These are phyloP conservation scores for Zygotorulaspora chibaensis DNA, from an alignment of 805 yeast genomes.

Conservation along the genomic window DNA sequence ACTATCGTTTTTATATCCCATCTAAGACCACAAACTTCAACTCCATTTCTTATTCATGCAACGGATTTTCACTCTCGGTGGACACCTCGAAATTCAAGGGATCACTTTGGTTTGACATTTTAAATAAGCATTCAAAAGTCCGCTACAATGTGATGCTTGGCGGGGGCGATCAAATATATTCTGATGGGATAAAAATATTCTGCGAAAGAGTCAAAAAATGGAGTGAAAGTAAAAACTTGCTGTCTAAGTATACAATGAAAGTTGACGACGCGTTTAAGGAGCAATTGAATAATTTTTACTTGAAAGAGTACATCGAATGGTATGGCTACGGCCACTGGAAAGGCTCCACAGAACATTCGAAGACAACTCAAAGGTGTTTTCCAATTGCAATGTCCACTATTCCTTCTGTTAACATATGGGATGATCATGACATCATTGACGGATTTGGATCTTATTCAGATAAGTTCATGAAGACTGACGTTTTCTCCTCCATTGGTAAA, in stretches of 20 bases:
- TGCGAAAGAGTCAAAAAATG: slow-evolving; percentile 55
- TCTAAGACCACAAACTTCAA: slow-evolving; percentile 65
- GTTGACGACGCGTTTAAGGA: slow-evolving; percentile 45
- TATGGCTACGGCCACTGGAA: slow-evolving; percentile 86
- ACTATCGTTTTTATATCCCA: slow-evolving; percentile 69
- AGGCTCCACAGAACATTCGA: slow-evolving; percentile 52
- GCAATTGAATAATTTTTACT: slow-evolving; percentile 63
- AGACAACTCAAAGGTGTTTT: slow-evolving; percentile 60
- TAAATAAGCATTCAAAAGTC: slow-evolving; percentile 58
- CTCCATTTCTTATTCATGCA: slow-evolving; percentile 79
- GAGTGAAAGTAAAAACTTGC: slow-evolving; percentile 51
- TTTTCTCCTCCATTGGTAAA: slow-evolving; percentile 69
- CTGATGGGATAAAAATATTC: slow-evolving; percentile 69
- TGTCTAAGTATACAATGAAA: slow-evolving; percentile 42
- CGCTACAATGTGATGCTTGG: slow-evolving; percentile 92
- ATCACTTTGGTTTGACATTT: slow-evolving; percentile 81
- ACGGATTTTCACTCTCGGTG: slow-evolving; percentile 78
- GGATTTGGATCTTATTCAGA: slow-evolving; percentile 90
- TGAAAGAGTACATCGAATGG: slow-evolving; percentile 77
- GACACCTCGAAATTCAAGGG: slow-evolving; percentile 65
- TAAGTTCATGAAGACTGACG: slow-evolving; percentile 63
- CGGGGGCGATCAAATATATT: slow-evolving; percentile 94
- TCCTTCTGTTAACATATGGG: slow-evolving; percentile 82
- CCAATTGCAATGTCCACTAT: slow-evolving; percentile 77
- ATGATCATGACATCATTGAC: slow-evolving; percentile 95